Base-by-base conservation (phyloP, 441 rosid species). In the Geranium incanum region DNA sequence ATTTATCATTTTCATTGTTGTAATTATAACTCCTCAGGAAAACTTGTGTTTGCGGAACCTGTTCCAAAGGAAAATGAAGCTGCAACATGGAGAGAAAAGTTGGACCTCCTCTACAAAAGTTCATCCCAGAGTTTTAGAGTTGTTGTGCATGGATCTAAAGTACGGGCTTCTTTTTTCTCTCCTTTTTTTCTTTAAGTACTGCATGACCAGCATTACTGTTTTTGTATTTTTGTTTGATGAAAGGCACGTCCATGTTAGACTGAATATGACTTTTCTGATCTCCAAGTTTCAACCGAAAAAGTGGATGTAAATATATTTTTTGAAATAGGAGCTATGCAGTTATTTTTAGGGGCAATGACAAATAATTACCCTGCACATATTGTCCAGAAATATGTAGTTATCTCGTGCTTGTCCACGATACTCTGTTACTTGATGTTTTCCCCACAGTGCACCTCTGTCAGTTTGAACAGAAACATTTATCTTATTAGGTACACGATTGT, bases 61-160 rank as follows among this genome's bases (percentile, higher is more conserved):
- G 88, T 84, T 73, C 89, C 96, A 70, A 95, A 88, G 89, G 99
- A 95, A 72, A 90, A 86, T 80, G 99, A 95, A 86, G 93, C 97
- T 78, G 99, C 98, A 74, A 89, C 92, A 74, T 95, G 99, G 99
- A 87, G 97, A 81, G 99, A 95, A 80, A 95, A 90, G 83, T 80
- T 92, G 81, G 99, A 92, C 81, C 97, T 89, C 76, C 91, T 95
- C 75, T 92, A 95, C 75, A 95, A 92, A 85, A 95, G 98, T 82
- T 95, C 99, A 55, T 95, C 98, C 12, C 98, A 92, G 80, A 92
- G 95, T 82, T 95, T 92, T 79, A 87, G 99, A 85, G 99, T 95
- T 80, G 99, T 92, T 48, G 93, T 95, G 23, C 98, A 95, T 83
- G 99, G 99, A 80, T 92, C 99, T 74, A 95, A 95, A 86, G 99